A percentile compares a stretch with the other conserved stretches of the same genome.
Evolutionary conservation across 768 basidiomycete genomes (phyloP).

Genomic region (Leucosporidium yakuticum): DNA sequence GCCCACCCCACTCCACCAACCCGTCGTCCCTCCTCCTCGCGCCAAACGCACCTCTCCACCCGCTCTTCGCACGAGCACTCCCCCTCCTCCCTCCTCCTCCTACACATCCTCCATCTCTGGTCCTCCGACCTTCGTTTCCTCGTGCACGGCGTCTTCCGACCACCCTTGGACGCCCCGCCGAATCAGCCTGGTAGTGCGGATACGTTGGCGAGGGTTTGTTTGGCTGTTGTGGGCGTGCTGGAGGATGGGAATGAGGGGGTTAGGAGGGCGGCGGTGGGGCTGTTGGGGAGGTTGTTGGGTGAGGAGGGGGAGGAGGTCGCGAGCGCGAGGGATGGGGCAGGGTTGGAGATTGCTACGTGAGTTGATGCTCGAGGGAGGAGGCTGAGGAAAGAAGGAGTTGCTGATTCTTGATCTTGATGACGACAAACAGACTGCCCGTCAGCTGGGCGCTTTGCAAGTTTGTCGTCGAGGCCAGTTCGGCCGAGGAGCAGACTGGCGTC

Average conservation of each 20-base stretch:
- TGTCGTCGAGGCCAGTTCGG: conserved; percentile 2
- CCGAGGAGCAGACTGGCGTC: background rate
- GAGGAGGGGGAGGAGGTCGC: conserved; percentile 37
- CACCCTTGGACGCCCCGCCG: no score
- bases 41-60: background rate
- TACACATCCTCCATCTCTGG: conserved; percentile 67
- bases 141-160: conserved; percentile 43
- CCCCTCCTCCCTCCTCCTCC: conserved; percentile 58
- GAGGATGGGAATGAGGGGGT: background rate
- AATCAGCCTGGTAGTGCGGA: background rate
- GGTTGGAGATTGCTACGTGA: conserved; percentile 5
- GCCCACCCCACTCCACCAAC: no score
- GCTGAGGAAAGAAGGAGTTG: no score
- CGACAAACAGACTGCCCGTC: conserved; percentile 40
- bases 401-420: background rate
- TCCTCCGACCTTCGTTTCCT: conserved; percentile 56
- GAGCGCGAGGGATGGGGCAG: background rate
- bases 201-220: background rate
- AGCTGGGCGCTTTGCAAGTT: background rate
- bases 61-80: conserved; percentile 1
- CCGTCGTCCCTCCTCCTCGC: background rate
- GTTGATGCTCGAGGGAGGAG: background rate
- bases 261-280: background rate
- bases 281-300: conserved; percentile 20
- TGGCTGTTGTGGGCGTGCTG: background rate